Evolutionary conservation across 148 eudicot species (phyloP).

Genomic region (Camellia lanceoleosa): DNA sequence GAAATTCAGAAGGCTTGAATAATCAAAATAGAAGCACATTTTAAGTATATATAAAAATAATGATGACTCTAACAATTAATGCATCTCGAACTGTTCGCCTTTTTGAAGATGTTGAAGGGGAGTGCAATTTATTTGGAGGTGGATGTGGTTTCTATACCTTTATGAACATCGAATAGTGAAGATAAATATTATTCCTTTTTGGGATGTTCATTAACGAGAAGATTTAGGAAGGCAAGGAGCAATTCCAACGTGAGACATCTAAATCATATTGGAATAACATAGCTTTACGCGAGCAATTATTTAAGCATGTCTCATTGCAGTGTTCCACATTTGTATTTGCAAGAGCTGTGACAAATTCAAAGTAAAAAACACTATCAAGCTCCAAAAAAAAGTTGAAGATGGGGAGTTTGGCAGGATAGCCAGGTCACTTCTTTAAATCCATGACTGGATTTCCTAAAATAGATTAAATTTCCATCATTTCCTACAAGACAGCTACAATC

Average conservation of each 20-base stretch:
- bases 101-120: neutral
- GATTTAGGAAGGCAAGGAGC: neutral
- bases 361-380: neutral
- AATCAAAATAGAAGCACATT: neutral
- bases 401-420: neutral
- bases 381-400: neutral
- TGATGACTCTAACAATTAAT: neutral
- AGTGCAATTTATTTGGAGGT: neutral
- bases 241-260: neutral
- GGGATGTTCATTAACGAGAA: neutral
- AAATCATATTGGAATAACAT: too few relatives aligned
- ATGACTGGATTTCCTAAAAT: neutral
- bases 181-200: neutral
- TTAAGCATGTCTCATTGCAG: neutral
- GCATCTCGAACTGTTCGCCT: neutral
- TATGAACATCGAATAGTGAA: neutral
- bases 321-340: neutral
- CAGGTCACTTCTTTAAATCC: neutral
- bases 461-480: neutral
- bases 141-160: neutral
- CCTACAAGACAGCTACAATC: neutral
- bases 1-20: conserved; percentile 18
- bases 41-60: neutral
- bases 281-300: neutral
- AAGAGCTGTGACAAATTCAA: neutral